phyloP scores from a whole-genome alignment of 768 basidiomycete genomes.

The Gelatoporia subvermispora region DNA sequence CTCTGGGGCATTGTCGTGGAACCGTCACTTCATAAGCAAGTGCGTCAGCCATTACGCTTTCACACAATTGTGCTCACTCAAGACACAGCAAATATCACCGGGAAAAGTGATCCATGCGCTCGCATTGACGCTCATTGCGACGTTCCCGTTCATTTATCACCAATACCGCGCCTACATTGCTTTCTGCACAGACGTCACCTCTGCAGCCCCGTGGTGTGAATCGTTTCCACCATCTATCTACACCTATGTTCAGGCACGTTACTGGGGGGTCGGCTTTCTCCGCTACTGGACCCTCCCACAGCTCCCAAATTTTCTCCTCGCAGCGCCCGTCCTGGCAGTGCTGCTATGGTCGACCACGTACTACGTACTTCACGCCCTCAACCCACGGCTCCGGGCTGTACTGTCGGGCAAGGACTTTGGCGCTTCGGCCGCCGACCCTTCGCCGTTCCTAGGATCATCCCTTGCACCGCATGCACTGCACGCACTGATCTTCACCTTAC shows the following conservation, averaged over 20 bases:
- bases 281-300: slow-evolving; percentile 82
- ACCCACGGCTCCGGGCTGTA: slow-evolving; percentile 9
- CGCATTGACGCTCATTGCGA: slow-evolving; percentile 40
- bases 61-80: slow-evolving; percentile 3
- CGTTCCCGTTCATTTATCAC: slow-evolving; percentile 67
- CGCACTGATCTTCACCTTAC: slow-evolving; percentile 51
- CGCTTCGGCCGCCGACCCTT: not conserved
- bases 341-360: slow-evolving; percentile 36
- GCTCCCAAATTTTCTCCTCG: slow-evolving; percentile 83
- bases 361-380: slow-evolving; percentile 3
- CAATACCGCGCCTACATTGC: slow-evolving; percentile 59
- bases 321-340: slow-evolving; percentile 60
- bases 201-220: slow-evolving; percentile 56
- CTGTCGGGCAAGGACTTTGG: not conserved
- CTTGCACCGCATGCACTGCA: slow-evolving; percentile 75
- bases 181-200: slow-evolving; percentile 48
- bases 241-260: slow-evolving; percentile 70
- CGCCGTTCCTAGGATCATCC: slow-evolving; percentile 34
- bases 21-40: slow-evolving; percentile 42
- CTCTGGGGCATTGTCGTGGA: slow-evolving; percentile 64
- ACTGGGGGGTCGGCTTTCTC: slow-evolving; percentile 87
- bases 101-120: slow-evolving; percentile 30
- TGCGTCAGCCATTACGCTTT: slow-evolving; percentile 12
- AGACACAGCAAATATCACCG: slow-evolving; percentile 28
- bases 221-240: slow-evolving; percentile 66